Evolutionary conservation across 2,329 filamentous ascomycete genomes (phyloP), one percentile per base, ranked within the genome.

Genomic region (Iodosphaeria phyllophila): DNA sequence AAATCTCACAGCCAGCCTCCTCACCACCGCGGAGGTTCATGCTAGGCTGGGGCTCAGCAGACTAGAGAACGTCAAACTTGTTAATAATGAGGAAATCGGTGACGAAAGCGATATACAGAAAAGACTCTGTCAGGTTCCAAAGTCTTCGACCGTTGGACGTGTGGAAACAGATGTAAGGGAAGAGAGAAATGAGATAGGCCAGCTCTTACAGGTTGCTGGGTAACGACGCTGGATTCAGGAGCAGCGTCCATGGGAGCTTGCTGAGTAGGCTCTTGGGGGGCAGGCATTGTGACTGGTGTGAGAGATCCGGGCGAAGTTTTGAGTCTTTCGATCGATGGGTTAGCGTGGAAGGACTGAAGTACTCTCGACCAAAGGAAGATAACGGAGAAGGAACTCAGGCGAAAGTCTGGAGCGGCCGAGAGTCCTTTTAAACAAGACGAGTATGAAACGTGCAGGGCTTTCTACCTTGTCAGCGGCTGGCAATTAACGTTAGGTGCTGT

Each of bases 1-100:
- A 56, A 31, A 56, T 37, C 36, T 56, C 52, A 29, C 53, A 56
- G 18, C 53, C 53, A 18, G 50, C 53, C 31, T 56, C 53, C 33
- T 56, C 53, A 34, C 53, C 52, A 36, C 53, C 52, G 20, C 52
- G 48, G 28, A 56, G 44, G 31, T 37, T 42, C 44, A 56, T 51
- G 17, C 54, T 46, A 27, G 51, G 50, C 30, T 54, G 49, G 26
- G 53, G 53, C 35, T 56, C 50, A 19, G 41, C 31, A 24, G 42
- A 19, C 50, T 53, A 30, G 25, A 25, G 13, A 18, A 6, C 6
- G 26, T 8, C n/a, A 17, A 20, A 22, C 20, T 19, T 24, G 5
- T 23, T 11, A 13, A 17, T 22, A n/a, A 28, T 29, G 22, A 28
- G 30, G 17, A 8, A 21, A 20, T 7, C 10, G 18, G 26, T 27